Evolutionary conservation across 768 basidiomycete species (phyloP), one percentile per base, ranked within the genome.

Genomic region (Termitomyces sp.): DNA sequence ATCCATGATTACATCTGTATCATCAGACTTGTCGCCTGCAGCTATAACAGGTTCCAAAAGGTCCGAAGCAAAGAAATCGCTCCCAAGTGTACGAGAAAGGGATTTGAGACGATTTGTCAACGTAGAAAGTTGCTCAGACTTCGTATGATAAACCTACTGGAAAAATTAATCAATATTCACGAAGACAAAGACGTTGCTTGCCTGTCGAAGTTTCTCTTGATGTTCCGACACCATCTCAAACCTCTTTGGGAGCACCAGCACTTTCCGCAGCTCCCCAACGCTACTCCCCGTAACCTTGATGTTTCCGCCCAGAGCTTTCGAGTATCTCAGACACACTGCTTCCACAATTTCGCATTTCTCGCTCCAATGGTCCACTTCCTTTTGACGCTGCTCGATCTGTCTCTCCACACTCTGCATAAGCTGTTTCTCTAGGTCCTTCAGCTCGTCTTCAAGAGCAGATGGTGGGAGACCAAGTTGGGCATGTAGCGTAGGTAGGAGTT

Each of bases 161-260:
- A n/a, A 26, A 7, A 13, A 35, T 61, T 53, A 53, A 48, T 60
- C 56, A 51, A 36, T 59, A 38, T 22, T 18, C 8, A 26, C 57
- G 28, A 35, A 45, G 24, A 33, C 56, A 46, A 22, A 12, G 18
- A 54, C 38, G 44, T 54, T 54, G 73, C 85, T 64, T 63, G 86
- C 90, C 77, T 92, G 90, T 68, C 87, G 77, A 54, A 92, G 71
- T 63, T 87, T 90, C 69, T 92, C 91, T 68, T 91, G 87, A 66
- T 84, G 81, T 59, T 83, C 84, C 7, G 84, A 73, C 14, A 88
- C 80, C 67, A 81, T 75, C 56, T 90, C 87, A 64, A 83, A 84
- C 64, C 92, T 78, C 62, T 75, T 78, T 0, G 94, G 93, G 9
- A 96, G 73, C 9, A 87, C 79, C 62, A 81, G 78, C 71, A 87